Conservation (phyloP, 805 yeast genomes). For the Hanseniaspora nectarophila region DNA sequence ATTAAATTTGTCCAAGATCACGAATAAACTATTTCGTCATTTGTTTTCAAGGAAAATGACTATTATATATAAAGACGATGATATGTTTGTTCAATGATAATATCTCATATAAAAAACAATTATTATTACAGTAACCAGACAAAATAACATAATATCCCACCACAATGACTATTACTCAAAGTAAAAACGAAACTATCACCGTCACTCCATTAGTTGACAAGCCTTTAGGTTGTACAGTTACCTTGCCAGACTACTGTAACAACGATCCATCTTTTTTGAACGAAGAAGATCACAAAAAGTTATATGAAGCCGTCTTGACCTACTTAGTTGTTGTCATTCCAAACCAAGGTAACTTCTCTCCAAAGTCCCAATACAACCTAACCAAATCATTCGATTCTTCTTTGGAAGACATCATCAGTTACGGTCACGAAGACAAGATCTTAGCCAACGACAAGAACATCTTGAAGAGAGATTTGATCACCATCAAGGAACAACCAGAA, state of each 20-base stretch:
- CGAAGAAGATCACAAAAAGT: constrained; percentile 50
- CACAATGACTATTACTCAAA: not conserved
- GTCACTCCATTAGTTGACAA: constrained; percentile 20
- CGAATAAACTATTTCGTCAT: no score
- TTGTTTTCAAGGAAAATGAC: no score
- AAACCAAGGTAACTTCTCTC: constrained; percentile 52
- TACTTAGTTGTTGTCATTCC: constrained; percentile 68
- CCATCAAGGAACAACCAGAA: constrained; percentile 75
- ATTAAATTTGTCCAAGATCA: no score
- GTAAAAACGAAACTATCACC: constrained; percentile 15
- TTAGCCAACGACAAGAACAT: constrained; percentile 56
- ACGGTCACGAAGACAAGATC: constrained; percentile 71
- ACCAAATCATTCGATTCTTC: constrained; percentile 71
- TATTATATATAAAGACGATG: no score
- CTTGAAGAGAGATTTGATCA: constrained; percentile 64
- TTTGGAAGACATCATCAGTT: constrained; percentile 45
- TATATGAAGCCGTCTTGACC: constrained; percentile 53
- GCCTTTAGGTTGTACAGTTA: constrained; percentile 59
- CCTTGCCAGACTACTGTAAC: constrained; percentile 48
- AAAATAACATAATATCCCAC: not conserved
- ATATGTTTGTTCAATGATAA: no score
- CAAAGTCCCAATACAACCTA: constrained; percentile 62
- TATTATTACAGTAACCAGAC: not conserved
- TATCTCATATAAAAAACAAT: no score
- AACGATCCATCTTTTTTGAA: constrained; percentile 60